Evolutionary conservation across 2,329 filamentous ascomycete genomes (phyloP).

Genomic region (Amesomyces nigricolor): DNA sequence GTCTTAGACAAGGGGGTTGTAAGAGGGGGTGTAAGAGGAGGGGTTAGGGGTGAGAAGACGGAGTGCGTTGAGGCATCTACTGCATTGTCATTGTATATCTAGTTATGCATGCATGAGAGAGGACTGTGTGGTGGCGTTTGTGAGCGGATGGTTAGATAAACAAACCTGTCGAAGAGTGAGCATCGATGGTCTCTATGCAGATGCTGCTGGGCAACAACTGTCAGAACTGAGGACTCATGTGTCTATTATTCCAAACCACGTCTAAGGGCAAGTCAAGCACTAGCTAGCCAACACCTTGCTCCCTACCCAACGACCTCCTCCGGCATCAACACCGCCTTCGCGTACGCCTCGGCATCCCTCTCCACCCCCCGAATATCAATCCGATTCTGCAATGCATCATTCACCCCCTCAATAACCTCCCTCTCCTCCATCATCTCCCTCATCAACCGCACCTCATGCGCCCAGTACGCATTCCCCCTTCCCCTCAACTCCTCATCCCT

Average conservation of each 20-base stretch:
- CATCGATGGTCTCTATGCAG: no score
- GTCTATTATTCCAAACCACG: no score
- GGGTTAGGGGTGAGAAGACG: neutral
- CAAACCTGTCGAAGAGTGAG: neutral
- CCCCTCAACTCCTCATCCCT: conserved; percentile 66
- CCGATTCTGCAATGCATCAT: conserved; percentile 58
- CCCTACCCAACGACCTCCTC: conserved; percentile 6
- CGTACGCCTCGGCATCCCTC: conserved; percentile 59
- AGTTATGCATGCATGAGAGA: neutral
- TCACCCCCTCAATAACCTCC: conserved; percentile 66
- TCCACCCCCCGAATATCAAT: conserved; percentile 58
- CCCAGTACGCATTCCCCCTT: conserved; percentile 70
- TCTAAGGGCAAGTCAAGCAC: neutral
- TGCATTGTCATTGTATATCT: neutral
- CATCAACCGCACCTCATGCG: conserved; percentile 67
- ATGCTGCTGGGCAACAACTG: no score
- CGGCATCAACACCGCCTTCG: conserved; percentile 39
- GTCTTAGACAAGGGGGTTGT: neutral
- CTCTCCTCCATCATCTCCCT: conserved; percentile 71
- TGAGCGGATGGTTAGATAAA: conserved; percentile 1
- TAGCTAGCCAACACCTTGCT: conserved; percentile 11
- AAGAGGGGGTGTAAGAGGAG: neutral
- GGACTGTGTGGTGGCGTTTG: neutral
- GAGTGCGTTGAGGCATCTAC: no score
- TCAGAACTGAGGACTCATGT: no score